Evolutionary conservation across 2,329 filamentous ascomycete genomes (phyloP).

Genomic region (Colletotrichum costaricense): DNA sequence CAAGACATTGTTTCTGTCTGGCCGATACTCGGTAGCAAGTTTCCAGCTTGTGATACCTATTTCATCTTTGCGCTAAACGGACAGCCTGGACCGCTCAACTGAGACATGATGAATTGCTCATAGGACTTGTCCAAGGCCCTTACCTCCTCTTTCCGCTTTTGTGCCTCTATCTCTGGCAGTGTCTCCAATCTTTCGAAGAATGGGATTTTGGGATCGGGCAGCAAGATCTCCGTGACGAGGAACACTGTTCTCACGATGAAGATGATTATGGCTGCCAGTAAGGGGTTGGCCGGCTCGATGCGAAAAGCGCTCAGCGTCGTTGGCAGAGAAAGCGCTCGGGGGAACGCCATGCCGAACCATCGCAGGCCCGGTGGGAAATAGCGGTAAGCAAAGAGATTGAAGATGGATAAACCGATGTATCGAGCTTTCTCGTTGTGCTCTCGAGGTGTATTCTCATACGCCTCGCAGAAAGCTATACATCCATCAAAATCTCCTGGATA

Average conservation of each 20-base stretch:
- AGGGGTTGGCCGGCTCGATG: background rate
- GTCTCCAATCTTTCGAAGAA: background rate
- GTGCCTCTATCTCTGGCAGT: background rate
- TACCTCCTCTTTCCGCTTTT: conserved; percentile 5
- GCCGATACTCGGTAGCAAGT: background rate
- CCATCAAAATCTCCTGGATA: conserved; percentile 3
- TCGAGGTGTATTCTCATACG: background rate
- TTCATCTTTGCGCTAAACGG: background rate
- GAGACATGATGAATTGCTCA: background rate
- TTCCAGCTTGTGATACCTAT: background rate
- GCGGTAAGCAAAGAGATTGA: conserved; percentile 11
- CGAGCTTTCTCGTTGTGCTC: background rate
- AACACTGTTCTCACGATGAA: background rate
- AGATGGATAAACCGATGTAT: background rate
- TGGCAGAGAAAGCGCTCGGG: background rate
- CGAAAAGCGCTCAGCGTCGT: background rate
- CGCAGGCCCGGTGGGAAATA: conserved; percentile 4
- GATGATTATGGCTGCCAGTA: background rate
- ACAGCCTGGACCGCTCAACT: background rate
- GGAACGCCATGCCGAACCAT: conserved; percentile 1
- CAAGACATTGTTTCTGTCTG: background rate
- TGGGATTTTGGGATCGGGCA: background rate
- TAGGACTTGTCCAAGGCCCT: background rate
- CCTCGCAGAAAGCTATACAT: conserved; percentile 7
- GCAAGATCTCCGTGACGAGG: background rate